Evolutionary conservation across 1,139 yeast genomes (phyloP).

Genomic region (Magnusiomyces fungicola): DNA sequence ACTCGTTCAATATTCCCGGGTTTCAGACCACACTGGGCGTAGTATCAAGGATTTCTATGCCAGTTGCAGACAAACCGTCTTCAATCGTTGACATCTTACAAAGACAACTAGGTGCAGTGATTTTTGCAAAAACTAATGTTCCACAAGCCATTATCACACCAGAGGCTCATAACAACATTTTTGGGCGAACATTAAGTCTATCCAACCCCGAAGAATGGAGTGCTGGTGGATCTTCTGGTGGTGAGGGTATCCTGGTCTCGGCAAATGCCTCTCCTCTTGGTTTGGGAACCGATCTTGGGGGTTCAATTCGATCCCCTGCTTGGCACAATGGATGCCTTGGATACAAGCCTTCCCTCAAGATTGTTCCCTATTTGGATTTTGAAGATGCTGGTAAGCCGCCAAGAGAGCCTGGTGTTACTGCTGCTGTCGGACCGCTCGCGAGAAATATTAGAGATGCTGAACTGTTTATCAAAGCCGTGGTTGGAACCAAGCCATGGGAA

Average conservation of each 20-base stretch:
- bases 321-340: constrained; percentile 49
- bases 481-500: constrained; percentile 51
- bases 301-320: constrained; percentile 54
- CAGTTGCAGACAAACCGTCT: constrained; percentile 23
- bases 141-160: constrained; percentile 52
- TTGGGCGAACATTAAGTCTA: constrained; percentile 46
- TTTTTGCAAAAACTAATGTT: constrained; percentile 50
- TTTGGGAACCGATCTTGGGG: constrained; percentile 60
- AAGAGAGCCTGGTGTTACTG: constrained; percentile 27
- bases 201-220: constrained; percentile 37
- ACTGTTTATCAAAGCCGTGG: constrained; percentile 45
- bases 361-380: constrained; percentile 36
- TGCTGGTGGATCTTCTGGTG: constrained; percentile 57
- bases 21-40: constrained; percentile 38
- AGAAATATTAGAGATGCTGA: constrained; percentile 51
- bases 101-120: constrained; percentile 45
- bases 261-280: constrained; percentile 46
- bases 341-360: constrained; percentile 42
- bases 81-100: constrained; percentile 38
- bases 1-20: constrained; percentile 40
- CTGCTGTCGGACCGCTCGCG: constrained; percentile 43
- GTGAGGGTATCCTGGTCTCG: constrained; percentile 52
- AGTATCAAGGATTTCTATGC: constrained; percentile 28
- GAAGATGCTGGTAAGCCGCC: constrained; percentile 25
- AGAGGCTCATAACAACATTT: constrained; percentile 42